Evolutionary conservation across 108 stramenopile species (phyloP).

Genomic region (Skeletonema potamos): DNA sequence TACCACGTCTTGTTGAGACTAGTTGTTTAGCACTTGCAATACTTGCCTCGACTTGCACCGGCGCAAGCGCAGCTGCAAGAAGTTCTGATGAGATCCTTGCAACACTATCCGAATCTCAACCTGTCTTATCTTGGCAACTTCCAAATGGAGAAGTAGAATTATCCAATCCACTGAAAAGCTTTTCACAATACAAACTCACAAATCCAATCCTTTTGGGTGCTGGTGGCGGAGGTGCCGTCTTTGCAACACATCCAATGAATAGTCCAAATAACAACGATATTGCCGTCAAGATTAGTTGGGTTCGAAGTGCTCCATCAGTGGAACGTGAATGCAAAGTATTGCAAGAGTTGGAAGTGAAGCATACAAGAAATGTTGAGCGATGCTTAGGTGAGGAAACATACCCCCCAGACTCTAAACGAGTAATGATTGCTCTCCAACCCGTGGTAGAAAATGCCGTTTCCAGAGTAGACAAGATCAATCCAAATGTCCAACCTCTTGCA

Average conservation of each 20-base stretch:
- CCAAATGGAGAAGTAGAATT: not conserved
- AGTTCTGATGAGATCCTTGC: not conserved
- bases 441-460: conserved; percentile 30
- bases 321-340: conserved; percentile 48
- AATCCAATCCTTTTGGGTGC: conserved; percentile 5
- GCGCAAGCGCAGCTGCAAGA: not conserved
- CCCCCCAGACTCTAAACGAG: conserved; percentile 32
- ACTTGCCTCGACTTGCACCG: not conserved
- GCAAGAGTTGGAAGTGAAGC: conserved; percentile 27
- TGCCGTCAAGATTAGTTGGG: conserved; percentile 57
- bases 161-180: not conserved
- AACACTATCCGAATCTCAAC: not conserved
- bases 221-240: conserved; percentile 41
- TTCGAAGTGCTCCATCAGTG: conserved; percentile 45
- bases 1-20: not conserved
- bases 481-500: conserved; percentile 11
- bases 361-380: conserved; percentile 39
- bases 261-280: not conserved
- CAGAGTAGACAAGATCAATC: conserved; percentile 19
- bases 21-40: not conserved
- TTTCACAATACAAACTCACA: conserved; percentile 6
- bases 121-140: not conserved
- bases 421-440: conserved; percentile 52
- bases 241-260: conserved; percentile 2
- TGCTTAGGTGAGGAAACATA: conserved; percentile 41